Conservation (phyloP, 768 basidiomycete genomes). For the Lepiota subincarnata region DNA sequence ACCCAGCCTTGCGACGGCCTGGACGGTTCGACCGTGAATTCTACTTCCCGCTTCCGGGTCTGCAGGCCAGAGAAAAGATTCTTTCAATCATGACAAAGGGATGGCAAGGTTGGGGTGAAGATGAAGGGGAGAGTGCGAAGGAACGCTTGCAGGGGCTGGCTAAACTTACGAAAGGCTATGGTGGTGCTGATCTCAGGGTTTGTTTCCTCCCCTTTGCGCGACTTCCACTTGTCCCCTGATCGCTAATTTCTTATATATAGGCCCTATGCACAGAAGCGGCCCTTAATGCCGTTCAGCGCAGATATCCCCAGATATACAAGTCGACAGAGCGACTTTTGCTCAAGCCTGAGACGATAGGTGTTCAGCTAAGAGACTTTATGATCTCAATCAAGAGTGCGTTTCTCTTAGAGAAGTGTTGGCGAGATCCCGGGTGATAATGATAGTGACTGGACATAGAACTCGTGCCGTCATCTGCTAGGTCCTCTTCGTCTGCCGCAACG, state of each 20-base stretch:
- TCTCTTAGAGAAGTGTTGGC: neutral
- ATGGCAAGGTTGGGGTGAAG: conserved; percentile 79
- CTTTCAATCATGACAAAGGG: conserved; percentile 83
- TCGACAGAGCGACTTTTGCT: conserved; percentile 80
- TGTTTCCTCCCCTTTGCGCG: conserved; percentile 22
- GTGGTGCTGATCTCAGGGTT: conserved; percentile 93
- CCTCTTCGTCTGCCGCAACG: conserved; percentile 79
- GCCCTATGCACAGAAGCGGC: conserved; percentile 97
- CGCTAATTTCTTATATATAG: conserved; percentile 29
- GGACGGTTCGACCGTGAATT: conserved; percentile 98
- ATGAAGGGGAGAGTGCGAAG: conserved; percentile 41
- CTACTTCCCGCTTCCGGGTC: conserved; percentile 88
- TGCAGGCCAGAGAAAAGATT: conserved; percentile 85
- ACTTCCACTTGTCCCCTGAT: conserved; percentile 12
- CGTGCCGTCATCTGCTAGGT: conserved; percentile 91
- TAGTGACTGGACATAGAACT: conserved; percentile 54
- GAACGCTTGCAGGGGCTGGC: conserved; percentile 75
- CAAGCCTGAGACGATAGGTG: conserved; percentile 79
- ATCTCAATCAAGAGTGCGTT: conserved; percentile 89
- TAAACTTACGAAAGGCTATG: conserved; percentile 93
- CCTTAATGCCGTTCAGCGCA: conserved; percentile 90
- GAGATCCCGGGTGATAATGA: neutral
- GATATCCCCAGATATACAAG: conserved; percentile 97
- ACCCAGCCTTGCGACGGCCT: conserved; percentile 89
- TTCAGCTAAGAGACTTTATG: conserved; percentile 92